Base-by-base conservation (phyloP, 1,284 basidiomycete genomes). In the Cryptococcus sp. region DNA sequence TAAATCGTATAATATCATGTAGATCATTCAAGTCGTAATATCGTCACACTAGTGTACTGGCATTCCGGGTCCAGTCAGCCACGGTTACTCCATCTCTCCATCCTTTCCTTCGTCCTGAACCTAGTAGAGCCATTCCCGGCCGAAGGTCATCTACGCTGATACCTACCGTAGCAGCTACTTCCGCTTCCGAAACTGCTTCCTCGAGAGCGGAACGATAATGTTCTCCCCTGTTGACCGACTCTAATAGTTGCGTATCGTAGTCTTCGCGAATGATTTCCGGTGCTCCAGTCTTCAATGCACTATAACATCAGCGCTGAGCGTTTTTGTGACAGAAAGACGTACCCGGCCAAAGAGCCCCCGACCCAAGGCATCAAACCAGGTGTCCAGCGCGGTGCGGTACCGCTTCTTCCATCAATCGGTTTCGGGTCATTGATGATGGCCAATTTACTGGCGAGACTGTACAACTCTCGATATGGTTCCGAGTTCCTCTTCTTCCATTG, bases 311-410 rank as follows among this genome's bases (percentile, higher is more conserved):
- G 16, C 9, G 22, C 21, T 14, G 46, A 13, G 21, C 21, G 7
- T 41, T 25, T 28, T n/a, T 23, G 50, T 39, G 49, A 45, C 49
- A 49, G 22, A 23, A 14, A 34, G 7, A 77, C 85, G 61, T 71
- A 90, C 86, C 92, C 93, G 2, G 91, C 88, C 14, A 97, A 73
- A 32, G 88, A 91, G 0, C 89, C 92, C 2, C 92, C 92, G n/a
- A 97, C 84, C 91, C 92, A 97, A 0, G 86, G 81, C 72, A 92
- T 79, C 32, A 84, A 79, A 1, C 84, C 83, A 2, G 91, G 85
- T 5, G 84, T 77, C 74, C 91, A 94, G 0, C 88, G 86, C 0
- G 91, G 92, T 1, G 88, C 88, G 7, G 21, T 21, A 0, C 84
- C 84, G 56, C 83, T 84, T 0, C 62, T 46, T 78, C 19, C 83